Conservation (phyloP, 352 stramenopile species). For the Phytopythium kandeliae region DNA sequence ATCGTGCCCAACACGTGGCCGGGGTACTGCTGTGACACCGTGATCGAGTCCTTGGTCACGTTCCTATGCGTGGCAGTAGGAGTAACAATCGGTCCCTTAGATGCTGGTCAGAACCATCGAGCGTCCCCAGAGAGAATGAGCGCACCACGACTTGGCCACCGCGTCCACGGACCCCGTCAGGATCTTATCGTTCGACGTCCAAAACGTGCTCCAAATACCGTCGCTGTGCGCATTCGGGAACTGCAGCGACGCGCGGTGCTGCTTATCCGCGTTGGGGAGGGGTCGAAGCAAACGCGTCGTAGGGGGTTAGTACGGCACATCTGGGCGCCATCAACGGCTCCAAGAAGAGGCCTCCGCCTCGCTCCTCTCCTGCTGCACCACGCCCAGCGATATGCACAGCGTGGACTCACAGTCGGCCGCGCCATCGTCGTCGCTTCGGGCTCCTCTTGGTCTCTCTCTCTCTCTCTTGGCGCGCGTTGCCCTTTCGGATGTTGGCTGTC, state of each 20-base stretch:
- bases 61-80: conserved; percentile 24
- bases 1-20: conserved; percentile 84
- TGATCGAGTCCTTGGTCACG: conserved; percentile 59
- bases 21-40: conserved; percentile 76
- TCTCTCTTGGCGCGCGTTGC: not conserved
- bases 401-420: not conserved
- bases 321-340: not conserved
- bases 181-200: conserved; percentile 85
- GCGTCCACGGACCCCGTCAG: conserved; percentile 85
- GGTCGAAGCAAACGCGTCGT: not conserved
- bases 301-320: not conserved
- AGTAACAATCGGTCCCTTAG: not conserved
- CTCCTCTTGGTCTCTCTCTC: too few species aligned
- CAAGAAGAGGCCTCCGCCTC: not conserved
- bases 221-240: conserved; percentile 83
- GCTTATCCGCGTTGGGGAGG: not conserved
- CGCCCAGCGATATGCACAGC: not conserved
- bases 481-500: not conserved
- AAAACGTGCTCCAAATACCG: conserved; percentile 87
- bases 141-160: conserved; percentile 79
- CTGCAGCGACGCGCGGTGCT: conserved; percentile 81
- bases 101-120: not conserved
- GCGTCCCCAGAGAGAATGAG: not conserved
- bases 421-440: not conserved
- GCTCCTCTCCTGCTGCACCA: too few species aligned